phyloP scores from a whole-genome alignment of 2,329 filamentous ascomycete species.

The Scytalidium lignicola region DNA sequence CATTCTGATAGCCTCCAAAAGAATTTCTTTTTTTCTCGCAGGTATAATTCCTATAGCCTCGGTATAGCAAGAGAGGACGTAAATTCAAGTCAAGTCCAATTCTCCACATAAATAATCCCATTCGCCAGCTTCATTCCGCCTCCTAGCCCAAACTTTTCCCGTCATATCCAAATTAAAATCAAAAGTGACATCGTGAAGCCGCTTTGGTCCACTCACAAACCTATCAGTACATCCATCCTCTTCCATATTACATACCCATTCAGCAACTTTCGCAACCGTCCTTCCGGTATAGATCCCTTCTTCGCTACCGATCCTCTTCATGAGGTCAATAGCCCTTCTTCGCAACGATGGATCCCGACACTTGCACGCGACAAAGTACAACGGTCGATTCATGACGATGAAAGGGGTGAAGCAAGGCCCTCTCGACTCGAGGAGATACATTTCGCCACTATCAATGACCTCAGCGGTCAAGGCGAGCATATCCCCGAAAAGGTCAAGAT shows the following conservation, averaged over 20 bases:
- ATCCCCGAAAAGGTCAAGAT: neutral
- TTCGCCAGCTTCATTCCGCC: neutral
- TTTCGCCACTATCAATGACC: neutral
- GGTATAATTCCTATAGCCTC: too few species aligned
- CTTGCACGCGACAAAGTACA: conserved; percentile 5
- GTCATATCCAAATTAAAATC: conserved; percentile 4
- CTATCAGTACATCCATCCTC: neutral
- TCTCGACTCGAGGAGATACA: neutral
- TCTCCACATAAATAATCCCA: neutral
- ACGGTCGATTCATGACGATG: conserved; percentile 3
- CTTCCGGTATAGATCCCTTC: conserved; percentile 3
- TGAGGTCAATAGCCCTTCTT: conserved; percentile 1
- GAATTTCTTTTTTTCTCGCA: too few species aligned
- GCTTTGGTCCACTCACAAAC: neutral
- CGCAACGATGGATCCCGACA: conserved; percentile 6
- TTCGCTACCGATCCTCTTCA: conserved; percentile 5
- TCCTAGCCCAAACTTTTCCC: conserved; percentile 1
- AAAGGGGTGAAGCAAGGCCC: conserved; percentile 6
- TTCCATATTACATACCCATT: conserved; percentile 4
- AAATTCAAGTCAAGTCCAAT: neutral
- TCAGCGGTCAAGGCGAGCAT: neutral
- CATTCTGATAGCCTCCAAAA: too few species aligned
- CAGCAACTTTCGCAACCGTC: conserved; percentile 1
- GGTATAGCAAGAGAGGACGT: neutral
- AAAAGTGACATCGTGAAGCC: conserved; percentile 6